These are phyloP conservation scores for Sphagnum contortum DNA, from an alignment of 225 moss, liverwort and hornwort genomes.

Conservation along the genomic window DNA sequence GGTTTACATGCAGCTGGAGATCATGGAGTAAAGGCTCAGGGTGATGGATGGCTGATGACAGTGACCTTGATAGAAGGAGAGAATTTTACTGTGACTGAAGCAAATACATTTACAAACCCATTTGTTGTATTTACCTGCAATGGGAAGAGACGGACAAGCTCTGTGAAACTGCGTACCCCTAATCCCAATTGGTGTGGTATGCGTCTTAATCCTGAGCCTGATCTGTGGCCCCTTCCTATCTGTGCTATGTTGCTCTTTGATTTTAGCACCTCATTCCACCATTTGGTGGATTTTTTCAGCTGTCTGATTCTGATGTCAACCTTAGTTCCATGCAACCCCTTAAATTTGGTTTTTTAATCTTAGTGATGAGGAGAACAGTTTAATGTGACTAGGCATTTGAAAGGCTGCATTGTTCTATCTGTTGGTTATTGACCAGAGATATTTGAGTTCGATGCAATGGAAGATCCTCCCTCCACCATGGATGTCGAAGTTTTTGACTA, in stretches of 20 bases:
- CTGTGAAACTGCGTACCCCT: slow-evolving; percentile 66
- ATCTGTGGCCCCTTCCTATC: background rate
- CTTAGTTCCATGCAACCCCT: no score
- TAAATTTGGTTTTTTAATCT: no score
- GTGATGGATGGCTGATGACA: slow-evolving; percentile 84
- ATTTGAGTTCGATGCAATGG: slow-evolving; percentile 91
- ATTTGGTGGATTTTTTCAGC: background rate
- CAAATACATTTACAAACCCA: slow-evolving; percentile 56
- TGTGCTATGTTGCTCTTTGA: background rate
- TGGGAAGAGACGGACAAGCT: slow-evolving; percentile 88
- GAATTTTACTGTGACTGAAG: slow-evolving; percentile 61
- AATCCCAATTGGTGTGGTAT: slow-evolving; percentile 82
- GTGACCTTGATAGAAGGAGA: slow-evolving; percentile 73
- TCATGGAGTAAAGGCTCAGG: slow-evolving; percentile 86
- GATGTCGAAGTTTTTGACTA: slow-evolving; percentile 92
- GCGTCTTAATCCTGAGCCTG: no score
- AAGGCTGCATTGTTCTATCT: no score
- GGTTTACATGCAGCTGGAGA: slow-evolving; percentile 57
- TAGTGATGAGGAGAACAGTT: no score
- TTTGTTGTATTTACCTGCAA: slow-evolving; percentile 94
- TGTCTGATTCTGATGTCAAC: no score
- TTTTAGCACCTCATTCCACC: background rate
- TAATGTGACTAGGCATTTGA: no score
- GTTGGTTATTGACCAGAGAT: slow-evolving; percentile 20
- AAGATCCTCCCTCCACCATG: slow-evolving; percentile 89